Evolutionary conservation across 108 stramenopile genomes (phyloP), one percentile per base, ranked within the genome.

Genomic region (Nannochloropsis salina): DNA sequence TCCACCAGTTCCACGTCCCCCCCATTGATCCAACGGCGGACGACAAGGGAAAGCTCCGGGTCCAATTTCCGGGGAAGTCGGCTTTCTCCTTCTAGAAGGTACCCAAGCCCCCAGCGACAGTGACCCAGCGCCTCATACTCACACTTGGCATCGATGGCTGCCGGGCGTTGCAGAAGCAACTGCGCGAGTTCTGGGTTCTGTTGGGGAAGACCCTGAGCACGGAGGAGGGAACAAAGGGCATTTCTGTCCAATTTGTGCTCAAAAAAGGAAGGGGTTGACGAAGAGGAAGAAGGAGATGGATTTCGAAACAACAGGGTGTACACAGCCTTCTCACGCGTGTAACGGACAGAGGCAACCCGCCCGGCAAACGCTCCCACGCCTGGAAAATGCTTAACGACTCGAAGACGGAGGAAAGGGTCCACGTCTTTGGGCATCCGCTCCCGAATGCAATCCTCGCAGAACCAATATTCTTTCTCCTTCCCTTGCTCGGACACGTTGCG

Each of bases 401-500:
- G 61, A 8, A 74, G 61, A n/a, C 61, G 61, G 1, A 74, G 61
- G 61, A 6, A 74, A 74, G 61, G 61, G 61, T 74, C 61, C 3
- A 74, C n/a, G 61, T 74, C 61, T n/a, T 15, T n/a, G 61, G 61
- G 20, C 61, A n/a, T 74, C 6, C n/a, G 15, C 8, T 74, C 61
- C 20, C 61, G 61, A 15, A 74, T n/a, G n/a, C 61, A 74, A n/a
- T 74, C 61, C 2, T 15, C 15, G 61, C 61, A 74, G 61, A 74
- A 74, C 61, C 61, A 74, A n/a, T 74, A 74, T n/a, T 74, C 61
- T n/a, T 74, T 74, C 61, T 74, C 61, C 61, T 74, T 74, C 5
- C 61, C 61, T n/a, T 15, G 15, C 2, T 74, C 61, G 20, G 61
- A 74, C 20, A n/a, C 61, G 61, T 74, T 74, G 61, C 61, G 61